Base-by-base conservation (phyloP, 2,329 filamentous ascomycete species). In the Aspergillus niger region DNA sequence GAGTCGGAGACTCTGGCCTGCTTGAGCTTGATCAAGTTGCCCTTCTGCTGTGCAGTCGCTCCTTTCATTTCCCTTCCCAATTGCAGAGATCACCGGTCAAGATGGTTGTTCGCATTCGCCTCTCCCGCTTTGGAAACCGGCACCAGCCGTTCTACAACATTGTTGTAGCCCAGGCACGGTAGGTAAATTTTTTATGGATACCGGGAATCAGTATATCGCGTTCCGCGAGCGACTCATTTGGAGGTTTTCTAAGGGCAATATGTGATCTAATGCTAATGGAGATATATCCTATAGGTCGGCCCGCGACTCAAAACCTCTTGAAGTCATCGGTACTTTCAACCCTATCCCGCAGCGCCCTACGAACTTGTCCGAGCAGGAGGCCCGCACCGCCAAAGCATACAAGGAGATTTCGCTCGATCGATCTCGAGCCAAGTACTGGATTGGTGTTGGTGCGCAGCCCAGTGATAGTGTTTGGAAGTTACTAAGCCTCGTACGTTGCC, bases 131-230 rank as follows among this genome's bases (percentile, higher is more conserved):
- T 77, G 92, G 93, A 74, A 91, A 90, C 77, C 87, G 86, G 66
- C 93, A 96, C 75, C 77, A 86, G n/a, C 94, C 95, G 2, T 90
- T 97, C 70, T 99, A 97, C 85, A 99, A 99, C 81, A 97, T 99
- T 65, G 92, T 98, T 67, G 91, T 99, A 66, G 86, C 92, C 15
- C 94, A 98, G 73, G 93, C 93, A 50, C 89, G 93, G 91, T 96
- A 85, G 66, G 83, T 68, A 49, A 48, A 50, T 50, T 48, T 54
- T 57, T 59, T 39, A 49, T 44, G 36, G 58, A 26, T 20, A 30
- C 32, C 13, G n/a, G n/a, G 32, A 24, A 41, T 39, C 26, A 11
- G 30, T n/a, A 32, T 32, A 30, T 32, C 22, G 43, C 32, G 43
- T 28, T 38, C 30, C 41, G 17, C 17, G 22, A 11, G n/a, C 26